Conservation (phyloP, 257 asterid genomes). For the Forsythia viridissima region DNA sequence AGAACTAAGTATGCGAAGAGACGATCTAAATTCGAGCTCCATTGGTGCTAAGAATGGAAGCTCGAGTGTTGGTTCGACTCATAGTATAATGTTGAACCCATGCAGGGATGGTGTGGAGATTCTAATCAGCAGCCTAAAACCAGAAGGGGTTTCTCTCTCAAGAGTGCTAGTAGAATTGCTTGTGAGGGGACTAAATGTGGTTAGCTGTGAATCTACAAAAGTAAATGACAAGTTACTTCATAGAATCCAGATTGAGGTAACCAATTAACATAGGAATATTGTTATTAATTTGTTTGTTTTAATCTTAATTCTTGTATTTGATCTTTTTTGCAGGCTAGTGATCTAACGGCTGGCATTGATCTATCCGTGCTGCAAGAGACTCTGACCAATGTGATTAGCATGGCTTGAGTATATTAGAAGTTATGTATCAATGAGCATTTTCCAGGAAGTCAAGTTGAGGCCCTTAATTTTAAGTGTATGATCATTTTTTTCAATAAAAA, state of each 20-base stretch:
- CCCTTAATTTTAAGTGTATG: background rate
- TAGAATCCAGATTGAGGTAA: slow-evolving; percentile 52
- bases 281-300: background rate
- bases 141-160: slow-evolving; percentile 37
- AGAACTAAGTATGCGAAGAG: slow-evolving; percentile 35
- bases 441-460: background rate
- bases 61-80: background rate
- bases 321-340: slow-evolving; percentile 27
- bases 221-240: slow-evolving; percentile 35
- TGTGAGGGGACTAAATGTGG: slow-evolving; percentile 32
- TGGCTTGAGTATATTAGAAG: background rate
- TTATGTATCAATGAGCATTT: background rate
- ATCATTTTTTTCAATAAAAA: background rate
- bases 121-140: slow-evolving; percentile 27
- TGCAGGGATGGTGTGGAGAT: slow-evolving; percentile 45
- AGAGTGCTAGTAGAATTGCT: slow-evolving; percentile 31
- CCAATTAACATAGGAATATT: background rate
- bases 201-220: slow-evolving; percentile 47
- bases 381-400: slow-evolving; percentile 17
- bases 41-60: background rate
- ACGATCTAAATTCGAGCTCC: slow-evolving; percentile 17
- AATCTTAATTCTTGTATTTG: background rate
- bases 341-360: slow-evolving; percentile 8
- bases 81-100: slow-evolving; percentile 29
- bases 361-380: slow-evolving; percentile 24